Evolutionary conservation across 148 eudicot genomes (phyloP), one percentile per base, ranked within the genome.

Genomic region (Camellia lanceoleosa): DNA sequence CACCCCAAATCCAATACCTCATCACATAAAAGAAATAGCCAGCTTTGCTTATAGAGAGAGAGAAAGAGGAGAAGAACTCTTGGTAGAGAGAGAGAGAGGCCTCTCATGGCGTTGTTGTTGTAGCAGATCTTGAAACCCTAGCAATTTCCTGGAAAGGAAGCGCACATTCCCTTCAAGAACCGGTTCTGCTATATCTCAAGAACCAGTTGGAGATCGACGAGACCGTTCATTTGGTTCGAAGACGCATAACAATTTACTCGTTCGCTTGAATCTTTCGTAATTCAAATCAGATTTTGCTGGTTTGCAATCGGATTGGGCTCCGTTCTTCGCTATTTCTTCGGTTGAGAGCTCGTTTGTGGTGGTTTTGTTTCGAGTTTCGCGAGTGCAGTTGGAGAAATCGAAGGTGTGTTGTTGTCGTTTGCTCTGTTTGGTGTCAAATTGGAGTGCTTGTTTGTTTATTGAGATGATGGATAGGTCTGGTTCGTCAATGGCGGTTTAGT

Each of bases 61-160:
- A 8, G 60, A 56, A 13, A 56, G 60, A 56, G 51, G 51, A 47
- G 51, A 7, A 47, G 51, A 47, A 47, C 51, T 47, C 5, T 8
- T 56, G 71, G 49, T 70, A 65, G 66, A 54, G 73, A 63, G 59
- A 65, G 30, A 23, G 0, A 23, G 30, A 23, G 30, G 30, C 30
- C 30, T 49, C 49, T 38, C 71, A 16, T 16, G 71, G 82, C 62
- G 61, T 38, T 41, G 23, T 41, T 11, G 30, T 49, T 49, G 20
- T 67, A n/a, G 83, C 82, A 82, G 88, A 89, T 89, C 92, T 84
- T 82, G 85, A 87, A 84, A 86, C 90, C 90, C 90, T 89, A 87
- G 77, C 68, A 83, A 79, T 30, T 63, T 56, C 66, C 75, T 46
- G 43, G 20, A 4, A 59, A 41, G 58, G 61, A 72, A 42, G 38